Evolutionary conservation across 2,329 filamentous ascomycete genomes (phyloP).

Genomic region (Epichloe bromicola): DNA sequence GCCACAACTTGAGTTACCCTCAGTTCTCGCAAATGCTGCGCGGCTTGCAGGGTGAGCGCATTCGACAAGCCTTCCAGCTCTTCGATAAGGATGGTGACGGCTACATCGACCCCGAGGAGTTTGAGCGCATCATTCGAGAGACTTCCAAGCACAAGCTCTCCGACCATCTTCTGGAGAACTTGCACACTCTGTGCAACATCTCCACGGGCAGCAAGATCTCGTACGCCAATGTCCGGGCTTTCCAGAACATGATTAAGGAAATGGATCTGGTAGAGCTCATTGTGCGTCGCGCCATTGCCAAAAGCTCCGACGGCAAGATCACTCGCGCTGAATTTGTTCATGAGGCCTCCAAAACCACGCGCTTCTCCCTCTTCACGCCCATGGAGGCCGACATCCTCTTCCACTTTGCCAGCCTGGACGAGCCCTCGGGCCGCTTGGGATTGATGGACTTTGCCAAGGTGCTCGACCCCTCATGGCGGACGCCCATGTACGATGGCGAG

Average conservation of each 20-base stretch:
- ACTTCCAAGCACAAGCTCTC: constrained; percentile 93
- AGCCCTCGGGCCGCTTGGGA: constrained; percentile 72
- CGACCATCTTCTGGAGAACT: constrained; percentile 83
- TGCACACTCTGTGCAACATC: constrained; percentile 91
- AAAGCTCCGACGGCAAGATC: constrained; percentile 83
- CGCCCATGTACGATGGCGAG: constrained; percentile 38
- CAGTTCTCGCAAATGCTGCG: constrained; percentile 98
- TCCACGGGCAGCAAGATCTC: constrained; percentile 85
- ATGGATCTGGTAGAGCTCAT: constrained; percentile 97
- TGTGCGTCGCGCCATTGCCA: constrained; percentile 70
- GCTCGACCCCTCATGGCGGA: constrained; percentile 83
- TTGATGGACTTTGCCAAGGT: constrained; percentile 87
- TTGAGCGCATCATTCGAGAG: constrained; percentile 90
- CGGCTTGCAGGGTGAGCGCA: constrained; percentile 87
- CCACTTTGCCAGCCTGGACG: constrained; percentile 90
- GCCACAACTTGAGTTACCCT: constrained; percentile 85
- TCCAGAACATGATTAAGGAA: constrained; percentile 94
- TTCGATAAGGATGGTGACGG: constrained; percentile 89
- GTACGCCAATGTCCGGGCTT: constrained; percentile 92
- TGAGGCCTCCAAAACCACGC: constrained; percentile 78
- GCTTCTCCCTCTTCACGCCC: constrained; percentile 92
- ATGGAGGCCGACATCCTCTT: constrained; percentile 99
- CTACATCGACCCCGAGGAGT: constrained; percentile 90
- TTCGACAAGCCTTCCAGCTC: constrained; percentile 84
- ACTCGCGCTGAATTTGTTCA: constrained; percentile 89